These are phyloP conservation scores for Phellopilus nigrolimitatus DNA, from an alignment of 1,284 basidiomycete genomes.

Conservation along the genomic window DNA sequence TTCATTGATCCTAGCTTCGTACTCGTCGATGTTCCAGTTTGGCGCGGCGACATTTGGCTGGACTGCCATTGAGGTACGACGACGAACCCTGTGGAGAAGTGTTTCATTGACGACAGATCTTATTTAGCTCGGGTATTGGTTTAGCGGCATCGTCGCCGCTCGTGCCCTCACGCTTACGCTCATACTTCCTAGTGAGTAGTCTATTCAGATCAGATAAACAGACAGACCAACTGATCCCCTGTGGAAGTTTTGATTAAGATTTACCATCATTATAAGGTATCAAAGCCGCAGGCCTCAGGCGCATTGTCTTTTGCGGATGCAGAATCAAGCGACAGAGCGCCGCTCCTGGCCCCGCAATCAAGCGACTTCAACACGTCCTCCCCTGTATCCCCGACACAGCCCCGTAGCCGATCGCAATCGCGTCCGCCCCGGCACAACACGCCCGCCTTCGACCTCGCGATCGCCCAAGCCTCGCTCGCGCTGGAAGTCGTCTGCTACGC, in stretches of 20 bases:
- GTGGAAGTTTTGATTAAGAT: conserved; percentile 50
- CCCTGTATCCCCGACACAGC: no score
- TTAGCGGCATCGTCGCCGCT: conserved; percentile 55
- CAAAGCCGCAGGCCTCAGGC: conserved; percentile 13
- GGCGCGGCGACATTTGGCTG: conserved; percentile 62
- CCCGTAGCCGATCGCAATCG: conserved; percentile 16
- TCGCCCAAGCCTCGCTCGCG: conserved; percentile 52
- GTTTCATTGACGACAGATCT: conserved; percentile 1
- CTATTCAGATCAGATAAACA: not conserved
- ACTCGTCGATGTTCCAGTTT: conserved; percentile 67
- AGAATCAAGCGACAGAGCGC: conserved; percentile 8
- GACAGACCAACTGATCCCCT: not conserved
- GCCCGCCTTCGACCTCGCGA: conserved; percentile 52
- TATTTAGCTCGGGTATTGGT: conserved; percentile 68
- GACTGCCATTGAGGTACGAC: conserved; percentile 61
- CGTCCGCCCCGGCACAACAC: conserved; percentile 35
- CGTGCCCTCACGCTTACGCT: conserved; percentile 59
- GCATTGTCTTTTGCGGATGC: no score
- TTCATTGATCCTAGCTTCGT: conserved; percentile 53
- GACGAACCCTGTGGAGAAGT: no score
- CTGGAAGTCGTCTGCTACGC: conserved; percentile 56
- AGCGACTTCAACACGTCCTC: not conserved
- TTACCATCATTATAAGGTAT: conserved; percentile 28
- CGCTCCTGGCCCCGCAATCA: not conserved
- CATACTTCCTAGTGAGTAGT: conserved; percentile 58